These are phyloP conservation scores for Skeletonema potamos DNA, from an alignment of 108 stramenopile genomes.

Conservation along the genomic window DNA sequence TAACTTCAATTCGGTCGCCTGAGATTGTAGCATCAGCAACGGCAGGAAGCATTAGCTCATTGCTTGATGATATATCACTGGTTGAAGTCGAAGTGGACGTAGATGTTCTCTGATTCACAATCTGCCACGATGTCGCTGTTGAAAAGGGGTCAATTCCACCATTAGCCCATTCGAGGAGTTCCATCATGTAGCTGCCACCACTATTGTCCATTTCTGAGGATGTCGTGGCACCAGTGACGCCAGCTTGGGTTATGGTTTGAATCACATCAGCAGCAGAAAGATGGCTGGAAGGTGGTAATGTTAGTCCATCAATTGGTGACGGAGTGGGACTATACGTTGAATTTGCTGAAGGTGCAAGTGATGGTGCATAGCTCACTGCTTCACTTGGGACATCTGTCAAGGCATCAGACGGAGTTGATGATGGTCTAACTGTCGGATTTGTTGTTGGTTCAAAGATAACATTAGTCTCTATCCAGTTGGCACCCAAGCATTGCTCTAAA, in stretches of 20 bases:
- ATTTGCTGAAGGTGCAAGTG: not conserved
- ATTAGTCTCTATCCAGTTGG: constrained; percentile 15
- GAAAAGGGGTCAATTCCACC: constrained; percentile 2
- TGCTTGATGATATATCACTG: not conserved
- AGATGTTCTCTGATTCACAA: not conserved
- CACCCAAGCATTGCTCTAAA: constrained; percentile 15
- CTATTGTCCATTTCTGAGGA: constrained; percentile 1
- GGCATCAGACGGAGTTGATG: not conserved
- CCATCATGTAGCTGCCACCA: constrained; percentile 5
- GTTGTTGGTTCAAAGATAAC: constrained; percentile 2
- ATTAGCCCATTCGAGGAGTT: constrained; percentile 32
- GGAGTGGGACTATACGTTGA: not conserved
- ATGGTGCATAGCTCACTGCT: not conserved
- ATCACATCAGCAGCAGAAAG: too few species aligned
- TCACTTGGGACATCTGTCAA: not conserved
- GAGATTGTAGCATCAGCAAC: constrained; percentile 24
- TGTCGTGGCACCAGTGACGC: not conserved
- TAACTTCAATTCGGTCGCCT: constrained; percentile 6
- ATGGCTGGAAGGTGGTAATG: too few species aligned
- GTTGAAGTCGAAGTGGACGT: not conserved
- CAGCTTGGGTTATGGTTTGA: too few species aligned
- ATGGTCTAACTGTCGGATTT: not conserved
- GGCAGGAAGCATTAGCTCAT: constrained; percentile 8
- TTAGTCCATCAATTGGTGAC: too few species aligned
- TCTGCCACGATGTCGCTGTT: too few species aligned